A percentile compares a stretch with the other conserved stretches of the same genome.
Evolutionary conservation across 164 flowering plant genomes (phyloP).

Genomic region (Liriodendron chinense): DNA sequence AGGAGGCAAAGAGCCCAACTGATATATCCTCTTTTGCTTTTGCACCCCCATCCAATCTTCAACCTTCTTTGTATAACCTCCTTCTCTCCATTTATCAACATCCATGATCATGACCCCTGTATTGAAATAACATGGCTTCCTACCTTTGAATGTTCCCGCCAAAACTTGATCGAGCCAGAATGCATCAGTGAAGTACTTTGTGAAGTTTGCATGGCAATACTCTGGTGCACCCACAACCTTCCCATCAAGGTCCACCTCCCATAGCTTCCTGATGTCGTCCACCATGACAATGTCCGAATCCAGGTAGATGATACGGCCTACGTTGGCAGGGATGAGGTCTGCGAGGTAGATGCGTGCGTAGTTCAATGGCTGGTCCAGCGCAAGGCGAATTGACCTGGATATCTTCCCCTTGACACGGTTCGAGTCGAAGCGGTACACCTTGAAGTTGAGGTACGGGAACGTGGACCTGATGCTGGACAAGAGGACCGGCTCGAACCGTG

Average conservation of each 20-base stretch:
- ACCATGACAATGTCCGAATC: conserved; percentile 67
- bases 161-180: conserved; percentile 56
- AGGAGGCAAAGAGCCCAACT: conserved; percentile 55
- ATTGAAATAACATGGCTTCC: conserved; percentile 66
- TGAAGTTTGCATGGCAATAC: conserved; percentile 69
- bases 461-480: conserved; percentile 40
- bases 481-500: conserved; percentile 26
- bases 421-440: conserved; percentile 44
- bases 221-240: conserved; percentile 70
- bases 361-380: conserved; percentile 67
- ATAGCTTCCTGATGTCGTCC: conserved; percentile 52
- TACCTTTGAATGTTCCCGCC: conserved; percentile 36
- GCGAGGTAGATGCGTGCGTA: conserved; percentile 67
- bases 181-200: conserved; percentile 46
- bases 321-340: conserved; percentile 43
- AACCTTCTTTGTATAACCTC: conserved; percentile 27
- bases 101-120: conserved; percentile 75
- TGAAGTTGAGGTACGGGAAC: conserved; percentile 64
- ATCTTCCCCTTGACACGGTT: conserved; percentile 44
- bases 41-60: conserved; percentile 71
- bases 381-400: conserved; percentile 61
- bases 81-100: conserved; percentile 54
- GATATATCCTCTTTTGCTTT: conserved; percentile 48
- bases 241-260: conserved; percentile 49
- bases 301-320: conserved; percentile 50